These are phyloP conservation scores for Geranium incanum DNA, from an alignment of 441 rosid species.

Conservation along the genomic window DNA sequence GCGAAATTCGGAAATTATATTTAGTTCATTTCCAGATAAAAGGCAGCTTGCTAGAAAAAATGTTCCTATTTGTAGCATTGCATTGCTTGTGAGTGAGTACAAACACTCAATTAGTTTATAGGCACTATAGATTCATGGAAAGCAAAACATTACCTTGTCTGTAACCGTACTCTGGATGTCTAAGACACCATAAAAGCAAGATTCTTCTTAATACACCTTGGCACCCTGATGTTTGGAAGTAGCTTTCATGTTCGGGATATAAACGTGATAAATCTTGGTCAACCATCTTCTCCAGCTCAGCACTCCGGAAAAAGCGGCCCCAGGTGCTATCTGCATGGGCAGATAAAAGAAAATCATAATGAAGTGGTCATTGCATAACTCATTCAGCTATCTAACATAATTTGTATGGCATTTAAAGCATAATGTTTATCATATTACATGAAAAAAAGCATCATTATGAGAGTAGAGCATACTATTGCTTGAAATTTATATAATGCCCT, in stretches of 20 bases:
- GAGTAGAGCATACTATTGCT: neutral
- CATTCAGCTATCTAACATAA: neutral
- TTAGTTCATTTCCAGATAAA: neutral
- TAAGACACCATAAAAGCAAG: constrained; percentile 80
- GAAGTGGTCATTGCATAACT: neutral
- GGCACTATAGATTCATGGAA: neutral
- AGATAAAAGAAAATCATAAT: constrained; percentile 6
- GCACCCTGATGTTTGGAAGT: constrained; percentile 84
- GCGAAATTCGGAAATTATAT: neutral
- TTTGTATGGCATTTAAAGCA: neutral
- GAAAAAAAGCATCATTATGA: neutral
- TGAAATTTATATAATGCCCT: neutral
- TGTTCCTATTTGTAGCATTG: neutral
- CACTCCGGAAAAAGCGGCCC: constrained; percentile 87
- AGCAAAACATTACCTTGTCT: constrained; percentile 49
- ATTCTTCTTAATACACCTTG: constrained; percentile 87
- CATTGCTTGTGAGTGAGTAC: neutral
- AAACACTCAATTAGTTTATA: neutral
- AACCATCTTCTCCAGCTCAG: constrained; percentile 85
- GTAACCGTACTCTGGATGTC: constrained; percentile 81
- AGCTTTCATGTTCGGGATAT: constrained; percentile 87
- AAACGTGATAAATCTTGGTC: constrained; percentile 85
- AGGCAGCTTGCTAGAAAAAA: neutral
- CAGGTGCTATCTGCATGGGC: constrained; percentile 70
- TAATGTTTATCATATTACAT: neutral